These are phyloP conservation scores for Moniliella sp. DNA, from an alignment of 1,284 basidiomycete species.

Conservation along the genomic window DNA sequence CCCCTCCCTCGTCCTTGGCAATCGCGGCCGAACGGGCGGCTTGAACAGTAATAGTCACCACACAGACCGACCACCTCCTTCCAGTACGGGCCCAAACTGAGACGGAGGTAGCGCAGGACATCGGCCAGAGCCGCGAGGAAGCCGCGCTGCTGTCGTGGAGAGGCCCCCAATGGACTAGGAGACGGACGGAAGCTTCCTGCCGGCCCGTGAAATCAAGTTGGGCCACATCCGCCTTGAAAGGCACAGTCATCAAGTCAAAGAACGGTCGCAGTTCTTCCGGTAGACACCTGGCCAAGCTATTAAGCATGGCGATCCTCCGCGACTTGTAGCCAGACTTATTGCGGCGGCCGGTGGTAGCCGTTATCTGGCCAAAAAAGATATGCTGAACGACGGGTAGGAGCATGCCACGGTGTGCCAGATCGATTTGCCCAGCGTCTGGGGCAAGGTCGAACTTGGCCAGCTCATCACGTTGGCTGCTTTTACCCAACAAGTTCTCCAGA, in stretches of 20 bases:
- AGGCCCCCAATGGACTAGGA: conserved; percentile 8
- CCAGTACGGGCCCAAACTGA: conserved; percentile 12
- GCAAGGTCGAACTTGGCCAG: conserved; percentile 44
- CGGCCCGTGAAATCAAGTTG: conserved; percentile 3
- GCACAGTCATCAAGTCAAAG: conserved; percentile 72
- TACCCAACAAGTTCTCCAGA: conserved; percentile 55
- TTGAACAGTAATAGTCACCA: conserved; percentile 19
- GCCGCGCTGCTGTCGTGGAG: conserved; percentile 14
- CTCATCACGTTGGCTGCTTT: conserved; percentile 68
- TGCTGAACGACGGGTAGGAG: conserved; percentile 56
- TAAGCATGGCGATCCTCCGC: conserved; percentile 45
- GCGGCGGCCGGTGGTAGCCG: conserved; percentile 45
- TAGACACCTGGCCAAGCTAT: conserved; percentile 49
- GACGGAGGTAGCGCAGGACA: conserved; percentile 23
- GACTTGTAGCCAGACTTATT: conserved; percentile 40
- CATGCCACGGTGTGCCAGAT: conserved; percentile 45
- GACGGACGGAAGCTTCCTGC: conserved; percentile 12
- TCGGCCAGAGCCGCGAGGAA: conserved; percentile 35
- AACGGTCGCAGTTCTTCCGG: conserved; percentile 56
- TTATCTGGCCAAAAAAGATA: conserved; percentile 69
- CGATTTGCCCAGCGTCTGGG: conserved; percentile 39
- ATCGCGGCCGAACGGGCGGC: conserved; percentile 2
- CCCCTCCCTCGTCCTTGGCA: not conserved
- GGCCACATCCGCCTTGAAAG: conserved; percentile 39
- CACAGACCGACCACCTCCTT: conserved; percentile 11